Conservation (phyloP, 768 basidiomycete species). For the Serendipita vermifera region DNA sequence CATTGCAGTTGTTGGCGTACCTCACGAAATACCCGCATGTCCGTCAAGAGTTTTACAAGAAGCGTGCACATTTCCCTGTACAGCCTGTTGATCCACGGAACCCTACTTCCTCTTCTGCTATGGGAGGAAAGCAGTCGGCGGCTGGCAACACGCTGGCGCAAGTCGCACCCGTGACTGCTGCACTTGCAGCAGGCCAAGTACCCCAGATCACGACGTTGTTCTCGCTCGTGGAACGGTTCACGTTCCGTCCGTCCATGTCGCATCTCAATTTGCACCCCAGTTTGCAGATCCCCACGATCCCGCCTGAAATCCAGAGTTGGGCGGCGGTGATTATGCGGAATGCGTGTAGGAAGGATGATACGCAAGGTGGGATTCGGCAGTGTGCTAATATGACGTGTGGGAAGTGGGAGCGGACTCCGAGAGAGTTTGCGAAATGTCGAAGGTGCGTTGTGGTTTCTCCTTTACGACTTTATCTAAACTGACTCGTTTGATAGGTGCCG, state of each 20-base stretch:
- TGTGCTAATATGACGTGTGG: constrained; percentile 99
- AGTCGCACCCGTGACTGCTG: constrained; percentile 12
- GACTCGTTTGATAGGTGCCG: constrained; percentile 33
- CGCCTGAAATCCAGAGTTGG: constrained; percentile 95
- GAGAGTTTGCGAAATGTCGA: constrained; percentile 95
- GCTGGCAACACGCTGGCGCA: constrained; percentile 17
- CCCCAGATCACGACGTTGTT: constrained; percentile 77
- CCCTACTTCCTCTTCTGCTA: constrained; percentile 10
- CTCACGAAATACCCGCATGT: constrained; percentile 97
- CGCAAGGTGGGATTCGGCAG: constrained; percentile 82
- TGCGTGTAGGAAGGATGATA: constrained; percentile 95
- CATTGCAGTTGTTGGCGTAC: constrained; percentile 88
- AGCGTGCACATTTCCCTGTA: constrained; percentile 58
- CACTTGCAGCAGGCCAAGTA: constrained; percentile 13
- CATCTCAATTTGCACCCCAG: constrained; percentile 60
- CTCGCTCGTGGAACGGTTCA: constrained; percentile 91
- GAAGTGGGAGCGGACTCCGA: constrained; percentile 80
- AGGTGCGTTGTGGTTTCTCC: constrained; percentile 30
- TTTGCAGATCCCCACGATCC: constrained; percentile 43
- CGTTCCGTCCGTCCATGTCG: constrained; percentile 77
- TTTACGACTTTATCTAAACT: neutral
- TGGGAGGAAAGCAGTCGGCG: constrained; percentile 13
- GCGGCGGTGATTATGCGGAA: constrained; percentile 99
- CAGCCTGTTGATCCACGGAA: constrained; percentile 25
- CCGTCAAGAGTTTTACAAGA: constrained; percentile 87